A percentile compares a stretch with the other conserved stretches of the same genome.
phyloP scores from a whole-genome alignment of 495 filamentous ascomycete species.

The Letharia columbiana region DNA sequence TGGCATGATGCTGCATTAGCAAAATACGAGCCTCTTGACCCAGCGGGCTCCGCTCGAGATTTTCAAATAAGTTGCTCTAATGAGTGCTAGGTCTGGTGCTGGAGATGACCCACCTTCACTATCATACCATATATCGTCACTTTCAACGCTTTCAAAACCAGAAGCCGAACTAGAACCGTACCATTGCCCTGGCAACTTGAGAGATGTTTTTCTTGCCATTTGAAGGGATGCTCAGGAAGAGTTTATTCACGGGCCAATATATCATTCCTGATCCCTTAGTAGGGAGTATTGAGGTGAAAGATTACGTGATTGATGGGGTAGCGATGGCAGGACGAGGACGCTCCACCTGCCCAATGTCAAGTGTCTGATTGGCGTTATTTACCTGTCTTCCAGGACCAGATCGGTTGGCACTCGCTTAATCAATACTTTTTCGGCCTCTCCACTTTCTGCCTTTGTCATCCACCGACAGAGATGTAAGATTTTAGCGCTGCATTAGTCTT shows the following conservation, averaged over 20 bases:
- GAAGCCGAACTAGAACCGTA: background rate
- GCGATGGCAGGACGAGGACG: background rate
- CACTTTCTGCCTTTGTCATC: background rate
- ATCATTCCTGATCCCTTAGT: background rate
- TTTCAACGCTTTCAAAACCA: background rate
- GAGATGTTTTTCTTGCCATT: background rate
- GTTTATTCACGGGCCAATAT: background rate
- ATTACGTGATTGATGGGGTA: background rate
- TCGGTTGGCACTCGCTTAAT: background rate
- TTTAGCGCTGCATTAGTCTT: background rate
- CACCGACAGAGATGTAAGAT: background rate
- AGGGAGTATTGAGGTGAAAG: background rate
- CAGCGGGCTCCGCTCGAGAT: conserved; percentile 1
- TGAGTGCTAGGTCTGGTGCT: conserved; percentile 6
- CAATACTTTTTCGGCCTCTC: background rate
- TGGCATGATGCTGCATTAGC: conserved; percentile 12
- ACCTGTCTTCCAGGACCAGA: background rate
- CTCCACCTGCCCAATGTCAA: too few relatives aligned
- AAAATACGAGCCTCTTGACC: background rate
- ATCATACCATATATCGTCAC: background rate
- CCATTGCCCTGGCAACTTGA: background rate
- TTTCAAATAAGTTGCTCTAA: conserved; percentile 9
- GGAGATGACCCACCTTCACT: background rate
- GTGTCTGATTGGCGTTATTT: too few relatives aligned
- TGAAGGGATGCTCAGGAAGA: background rate